Evolutionary conservation across 1,139 yeast species (phyloP).

Genomic region (Williopsis jadinii): DNA sequence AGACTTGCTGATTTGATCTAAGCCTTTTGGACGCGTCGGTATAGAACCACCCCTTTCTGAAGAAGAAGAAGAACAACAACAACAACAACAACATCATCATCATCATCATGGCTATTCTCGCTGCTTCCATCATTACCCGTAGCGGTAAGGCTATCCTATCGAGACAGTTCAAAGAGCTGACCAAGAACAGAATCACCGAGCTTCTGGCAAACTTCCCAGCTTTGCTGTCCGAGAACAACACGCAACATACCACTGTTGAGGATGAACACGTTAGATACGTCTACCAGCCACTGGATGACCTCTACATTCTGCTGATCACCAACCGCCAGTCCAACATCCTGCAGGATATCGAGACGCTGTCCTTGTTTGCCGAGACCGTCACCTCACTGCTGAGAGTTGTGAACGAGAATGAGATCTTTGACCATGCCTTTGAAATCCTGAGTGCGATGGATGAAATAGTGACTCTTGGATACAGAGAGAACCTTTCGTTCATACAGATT

Average conservation of each 20-base stretch:
- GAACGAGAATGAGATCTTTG: slow-evolving; percentile 81
- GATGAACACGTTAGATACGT: slow-evolving; percentile 90
- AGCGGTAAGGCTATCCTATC: slow-evolving; percentile 92
- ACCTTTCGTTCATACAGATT: slow-evolving; percentile 75
- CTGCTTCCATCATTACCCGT: slow-evolving; percentile 93
- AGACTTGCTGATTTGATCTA: too few relatives aligned
- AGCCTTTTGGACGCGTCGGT: not conserved
- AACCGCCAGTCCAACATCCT: slow-evolving; percentile 87
- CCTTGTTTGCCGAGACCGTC: slow-evolving; percentile 76
- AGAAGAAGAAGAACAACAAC: slow-evolving; percentile 1
- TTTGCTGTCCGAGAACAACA: slow-evolving; percentile 59
- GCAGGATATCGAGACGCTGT: slow-evolving; percentile 91
- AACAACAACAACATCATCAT: too few relatives aligned
- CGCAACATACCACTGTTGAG: slow-evolving; percentile 93
- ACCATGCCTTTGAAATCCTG: slow-evolving; percentile 80
- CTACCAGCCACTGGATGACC: slow-evolving; percentile 92
- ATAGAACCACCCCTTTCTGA: not conserved
- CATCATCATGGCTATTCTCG: slow-evolving; percentile 56
- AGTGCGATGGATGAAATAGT: slow-evolving; percentile 94
- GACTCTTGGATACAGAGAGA: slow-evolving; percentile 85
- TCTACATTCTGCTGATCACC: slow-evolving; percentile 86
- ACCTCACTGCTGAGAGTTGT: slow-evolving; percentile 64
- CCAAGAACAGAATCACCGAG: slow-evolving; percentile 81
- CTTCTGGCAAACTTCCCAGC: slow-evolving; percentile 83
- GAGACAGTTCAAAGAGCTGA: slow-evolving; percentile 84